phyloP scores from a whole-genome alignment of 2,329 filamentous ascomycete species.

The Whalleya microplaca region DNA sequence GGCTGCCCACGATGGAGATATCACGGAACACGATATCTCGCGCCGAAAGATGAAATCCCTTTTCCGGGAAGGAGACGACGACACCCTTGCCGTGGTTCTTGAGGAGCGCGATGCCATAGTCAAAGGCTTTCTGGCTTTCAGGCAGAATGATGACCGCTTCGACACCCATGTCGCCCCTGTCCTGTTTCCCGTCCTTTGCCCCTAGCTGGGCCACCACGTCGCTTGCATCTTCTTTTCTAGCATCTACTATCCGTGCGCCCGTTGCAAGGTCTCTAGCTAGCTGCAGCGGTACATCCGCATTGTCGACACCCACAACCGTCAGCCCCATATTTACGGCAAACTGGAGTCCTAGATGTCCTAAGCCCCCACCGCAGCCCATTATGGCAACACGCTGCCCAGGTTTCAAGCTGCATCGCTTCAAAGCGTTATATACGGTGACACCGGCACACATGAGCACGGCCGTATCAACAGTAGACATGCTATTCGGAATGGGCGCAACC shows the following conservation, averaged over 20 bases:
- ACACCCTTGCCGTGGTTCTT: slow-evolving; percentile 50
- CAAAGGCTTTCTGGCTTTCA: slow-evolving; percentile 50
- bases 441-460: slow-evolving; percentile 49
- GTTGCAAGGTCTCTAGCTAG: slow-evolving; percentile 40
- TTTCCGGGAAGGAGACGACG: slow-evolving; percentile 49
- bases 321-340: slow-evolving; percentile 38
- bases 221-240: slow-evolving; percentile 32
- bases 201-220: slow-evolving; percentile 36
- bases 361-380: slow-evolving; percentile 41
- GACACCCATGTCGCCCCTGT: slow-evolving; percentile 46
- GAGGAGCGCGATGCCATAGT: slow-evolving; percentile 48
- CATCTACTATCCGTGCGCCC: slow-evolving; percentile 44
- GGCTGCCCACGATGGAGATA: slow-evolving; percentile 45
- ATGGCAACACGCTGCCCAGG: slow-evolving; percentile 43
- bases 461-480: slow-evolving; percentile 41
- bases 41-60: slow-evolving; percentile 46
- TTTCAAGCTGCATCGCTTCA: slow-evolving; percentile 41
- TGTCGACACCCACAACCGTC: slow-evolving; percentile 43
- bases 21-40: slow-evolving; percentile 49
- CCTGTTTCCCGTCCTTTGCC: slow-evolving; percentile 37
- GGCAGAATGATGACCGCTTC: slow-evolving; percentile 51
- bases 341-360: slow-evolving; percentile 35
- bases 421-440: slow-evolving; percentile 45
- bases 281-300: slow-evolving; percentile 38
- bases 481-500: slow-evolving; percentile 34